Base-by-base conservation (phyloP, 208 protist species). In the Trypanosoma scelopori region DNA sequence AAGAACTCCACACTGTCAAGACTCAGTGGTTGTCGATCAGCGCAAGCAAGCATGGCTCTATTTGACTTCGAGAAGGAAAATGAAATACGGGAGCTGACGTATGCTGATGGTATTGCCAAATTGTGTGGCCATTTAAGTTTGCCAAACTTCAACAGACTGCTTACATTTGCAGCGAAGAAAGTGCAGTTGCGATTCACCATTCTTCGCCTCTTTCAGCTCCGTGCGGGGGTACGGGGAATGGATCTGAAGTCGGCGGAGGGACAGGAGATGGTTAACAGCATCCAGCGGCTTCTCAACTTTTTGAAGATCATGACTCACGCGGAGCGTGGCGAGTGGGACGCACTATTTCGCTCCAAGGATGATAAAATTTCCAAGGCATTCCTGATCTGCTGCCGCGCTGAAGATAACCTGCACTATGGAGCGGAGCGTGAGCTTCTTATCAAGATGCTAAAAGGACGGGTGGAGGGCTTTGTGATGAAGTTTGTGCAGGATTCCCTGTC, bases 31-130 rank as follows among this genome's bases (percentile, higher is more conserved):
- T 32, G 56, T 7, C 41, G 56, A 18, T 71, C 72, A 18, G 48
- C 49, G 20, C 42, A 46, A 16, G 42, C 46, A 55, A 66, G 67
- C 30, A 51, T 77, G 43, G 71, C 69, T 0, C 5, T 89, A 1
- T 84, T 89, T 57, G 80, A 91, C 56, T 93, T 89, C 70, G 87
- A 91, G 49, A 72, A 82, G 27, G 77, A 76, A 5, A 73, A 55
- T n/a, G 58, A 51, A n/a, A 57, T 30, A 47, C 50, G 64, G 28
- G 69, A 67, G 55, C 60, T 43, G 23, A 69, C 69, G 6, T 93
- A 74, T 61, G 81, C 74, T 12, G 74, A 80, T 16, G 78, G 72
- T 30, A 70, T 90, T 0, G 70, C 83, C 27, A 69, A 68, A 49
- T 72, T 93, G 13, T 89, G 82, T 69, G 67, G 32, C 7, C 69